These are phyloP conservation scores for Tolypocladium inflatum DNA, from an alignment of 2,329 filamentous ascomycete genomes.

Conservation along the genomic window DNA sequence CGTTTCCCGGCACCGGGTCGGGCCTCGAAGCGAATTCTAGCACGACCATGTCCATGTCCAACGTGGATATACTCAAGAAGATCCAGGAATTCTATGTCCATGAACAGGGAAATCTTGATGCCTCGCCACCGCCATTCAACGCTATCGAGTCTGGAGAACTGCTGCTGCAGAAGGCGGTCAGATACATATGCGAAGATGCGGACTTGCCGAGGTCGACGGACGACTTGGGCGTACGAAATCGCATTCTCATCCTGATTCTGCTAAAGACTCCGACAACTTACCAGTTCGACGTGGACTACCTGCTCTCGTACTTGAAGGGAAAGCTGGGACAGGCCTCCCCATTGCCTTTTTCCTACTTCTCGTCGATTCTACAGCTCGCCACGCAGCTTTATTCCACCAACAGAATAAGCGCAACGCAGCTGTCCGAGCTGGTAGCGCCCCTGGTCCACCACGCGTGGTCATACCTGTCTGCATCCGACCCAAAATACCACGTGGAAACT, in stretches of 20 bases:
- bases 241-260: slow-evolving; percentile 48
- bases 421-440: slow-evolving; percentile 54
- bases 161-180: slow-evolving; percentile 51
- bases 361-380: slow-evolving; percentile 47
- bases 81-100: slow-evolving; percentile 59
- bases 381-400: slow-evolving; percentile 45
- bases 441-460: slow-evolving; percentile 69
- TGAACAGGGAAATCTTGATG: slow-evolving; percentile 61
- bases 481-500: slow-evolving; percentile 91
- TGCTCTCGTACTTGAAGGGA: slow-evolving; percentile 42
- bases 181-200: slow-evolving; percentile 38
- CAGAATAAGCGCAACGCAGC: slow-evolving; percentile 39
- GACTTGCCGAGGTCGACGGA: slow-evolving; percentile 27
- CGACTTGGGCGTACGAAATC: slow-evolving; percentile 47
- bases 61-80: slow-evolving; percentile 45
- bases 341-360: slow-evolving; percentile 45
- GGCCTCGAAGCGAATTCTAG: slow-evolving; percentile 3
- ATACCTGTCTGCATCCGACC: slow-evolving; percentile 70
- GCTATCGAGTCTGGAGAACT: slow-evolving; percentile 48
- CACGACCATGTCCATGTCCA: slow-evolving; percentile 10
- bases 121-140: slow-evolving; percentile 48
- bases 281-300: slow-evolving; percentile 31
- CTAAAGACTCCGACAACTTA: slow-evolving; percentile 38
- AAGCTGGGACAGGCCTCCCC: slow-evolving; percentile 28
- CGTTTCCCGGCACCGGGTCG: slow-evolving; percentile 32